Evolutionary conservation across 345 rosid genomes (phyloP).

Genomic region (Eutrema heterophyllum): DNA sequence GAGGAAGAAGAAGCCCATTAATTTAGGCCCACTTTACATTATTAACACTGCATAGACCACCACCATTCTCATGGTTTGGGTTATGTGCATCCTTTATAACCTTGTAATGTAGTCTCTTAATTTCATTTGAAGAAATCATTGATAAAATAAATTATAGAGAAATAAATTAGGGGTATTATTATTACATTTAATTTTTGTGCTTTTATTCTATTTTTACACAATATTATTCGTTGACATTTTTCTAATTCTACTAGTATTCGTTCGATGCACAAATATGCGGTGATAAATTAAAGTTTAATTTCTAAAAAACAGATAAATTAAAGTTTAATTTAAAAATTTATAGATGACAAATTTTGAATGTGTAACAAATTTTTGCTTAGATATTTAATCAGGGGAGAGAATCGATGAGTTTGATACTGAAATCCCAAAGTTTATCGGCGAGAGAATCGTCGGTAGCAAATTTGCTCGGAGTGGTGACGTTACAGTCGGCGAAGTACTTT

Average conservation of each 20-base stretch:
- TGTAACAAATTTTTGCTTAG: not conserved
- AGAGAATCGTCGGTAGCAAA: conserved; percentile 44
- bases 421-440: conserved; percentile 72
- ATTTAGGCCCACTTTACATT: not conserved
- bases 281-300: not conserved
- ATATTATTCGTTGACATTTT: not conserved
- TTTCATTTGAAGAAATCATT: not conserved
- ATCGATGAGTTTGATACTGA: conserved; percentile 34
- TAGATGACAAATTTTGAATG: not conserved
- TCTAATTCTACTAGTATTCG: not conserved
- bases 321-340: not conserved
- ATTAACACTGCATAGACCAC: not conserved
- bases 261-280: not conserved
- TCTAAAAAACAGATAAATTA: no score
- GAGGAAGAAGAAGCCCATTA: conserved; percentile 47
- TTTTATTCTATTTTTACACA: not conserved
- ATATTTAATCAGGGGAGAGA: not conserved
- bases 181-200: not conserved
- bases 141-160: no score
- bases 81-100: not conserved
- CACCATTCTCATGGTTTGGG: not conserved
- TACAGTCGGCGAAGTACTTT: conserved; percentile 73
- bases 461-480: conserved; percentile 45
- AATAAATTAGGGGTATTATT: not conserved
- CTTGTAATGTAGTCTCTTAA: not conserved